Percentiles rank a stretch among this genome's conserved stretches.
Conservation (phyloP, 2,329 filamentous ascomycete genomes). For the Metarhizium guizhouense region DNA sequence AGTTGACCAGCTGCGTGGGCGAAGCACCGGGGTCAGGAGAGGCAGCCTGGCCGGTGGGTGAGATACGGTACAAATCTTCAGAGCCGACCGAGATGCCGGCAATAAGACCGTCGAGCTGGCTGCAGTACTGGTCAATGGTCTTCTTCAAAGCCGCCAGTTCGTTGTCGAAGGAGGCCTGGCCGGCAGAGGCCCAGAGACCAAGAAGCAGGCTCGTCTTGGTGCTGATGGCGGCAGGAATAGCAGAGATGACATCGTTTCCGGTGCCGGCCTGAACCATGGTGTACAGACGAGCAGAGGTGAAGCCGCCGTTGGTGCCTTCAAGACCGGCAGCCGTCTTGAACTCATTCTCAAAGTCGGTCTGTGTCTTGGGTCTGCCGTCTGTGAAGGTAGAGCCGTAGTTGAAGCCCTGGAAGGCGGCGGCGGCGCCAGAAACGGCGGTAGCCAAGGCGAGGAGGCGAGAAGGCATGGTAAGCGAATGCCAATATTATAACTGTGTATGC, state of each 20-base stretch:
- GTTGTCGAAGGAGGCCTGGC: constrained; percentile 53
- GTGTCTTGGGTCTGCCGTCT: constrained; percentile 48
- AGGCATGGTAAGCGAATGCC: constrained; percentile 3
- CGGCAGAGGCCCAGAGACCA: constrained; percentile 73
- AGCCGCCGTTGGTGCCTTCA: constrained; percentile 50
- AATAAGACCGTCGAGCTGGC: constrained; percentile 54
- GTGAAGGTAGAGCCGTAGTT: constrained; percentile 61
- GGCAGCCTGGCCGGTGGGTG: constrained; percentile 57
- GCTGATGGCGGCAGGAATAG: constrained; percentile 74
- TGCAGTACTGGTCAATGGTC: constrained; percentile 62
- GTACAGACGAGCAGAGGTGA: constrained; percentile 65
- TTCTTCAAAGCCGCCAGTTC: constrained; percentile 64
- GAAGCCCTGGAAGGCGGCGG: constrained; percentile 52
- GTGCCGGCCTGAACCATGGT: constrained; percentile 66
- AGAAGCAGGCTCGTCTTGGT: constrained; percentile 73
- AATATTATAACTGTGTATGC: background rate
- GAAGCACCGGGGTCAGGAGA: constrained; percentile 53
- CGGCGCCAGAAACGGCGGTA: constrained; percentile 23
- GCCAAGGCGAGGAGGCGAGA: constrained; percentile 25
- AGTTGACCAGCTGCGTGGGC: constrained; percentile 54
- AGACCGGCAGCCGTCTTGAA: constrained; percentile 59
- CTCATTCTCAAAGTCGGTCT: constrained; percentile 60
- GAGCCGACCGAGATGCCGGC: constrained; percentile 79
- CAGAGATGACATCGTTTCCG: constrained; percentile 54
- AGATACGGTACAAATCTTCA: constrained; percentile 79